phyloP scores from a whole-genome alignment of 495 filamentous ascomycete genomes.

The Penicillium bovifimosum region DNA sequence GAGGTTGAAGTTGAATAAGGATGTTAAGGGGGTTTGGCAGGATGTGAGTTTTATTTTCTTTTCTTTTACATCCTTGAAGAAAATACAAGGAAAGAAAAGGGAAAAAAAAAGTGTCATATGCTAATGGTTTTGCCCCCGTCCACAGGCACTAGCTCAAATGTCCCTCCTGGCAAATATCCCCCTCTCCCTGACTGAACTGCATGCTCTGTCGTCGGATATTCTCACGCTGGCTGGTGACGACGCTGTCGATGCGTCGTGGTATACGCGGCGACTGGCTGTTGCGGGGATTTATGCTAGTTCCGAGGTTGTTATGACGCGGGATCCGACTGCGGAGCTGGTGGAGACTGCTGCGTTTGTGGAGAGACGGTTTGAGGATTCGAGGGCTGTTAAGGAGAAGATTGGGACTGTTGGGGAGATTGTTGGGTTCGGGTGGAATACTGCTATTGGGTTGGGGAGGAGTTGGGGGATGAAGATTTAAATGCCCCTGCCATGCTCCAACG shows the following conservation, averaged over 20 bases:
- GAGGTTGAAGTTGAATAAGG: slow-evolving; percentile 64
- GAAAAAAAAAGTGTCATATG: not conserved
- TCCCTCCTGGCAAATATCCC: slow-evolving; percentile 72
- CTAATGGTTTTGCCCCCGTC: slow-evolving; percentile 7
- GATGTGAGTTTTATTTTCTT: slow-evolving; percentile 53
- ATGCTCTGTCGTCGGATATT: slow-evolving; percentile 79
- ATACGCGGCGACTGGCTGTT: slow-evolving; percentile 76
- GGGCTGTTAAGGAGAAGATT: slow-evolving; percentile 51
- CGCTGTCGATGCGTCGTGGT: slow-evolving; percentile 81
- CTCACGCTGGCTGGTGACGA: slow-evolving; percentile 76
- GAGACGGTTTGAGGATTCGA: slow-evolving; percentile 65
- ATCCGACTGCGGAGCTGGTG: slow-evolving; percentile 55
- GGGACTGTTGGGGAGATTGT: slow-evolving; percentile 63
- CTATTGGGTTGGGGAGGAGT: slow-evolving; percentile 38
- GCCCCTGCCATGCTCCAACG: not conserved
- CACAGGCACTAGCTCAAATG: slow-evolving; percentile 84
- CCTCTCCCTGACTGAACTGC: slow-evolving; percentile 71
- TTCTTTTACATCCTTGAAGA: too few species aligned
- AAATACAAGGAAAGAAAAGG: too few species aligned
- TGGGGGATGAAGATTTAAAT: slow-evolving; percentile 45
- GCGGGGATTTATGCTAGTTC: slow-evolving; percentile 76
- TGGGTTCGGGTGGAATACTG: slow-evolving; percentile 64
- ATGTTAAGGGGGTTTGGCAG: slow-evolving; percentile 71
- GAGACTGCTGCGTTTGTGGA: slow-evolving; percentile 78
- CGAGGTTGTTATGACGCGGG: slow-evolving; percentile 91